These are phyloP conservation scores for Gymnopus androsaceus DNA, from an alignment of 1,284 basidiomycete species.

Conservation along the genomic window DNA sequence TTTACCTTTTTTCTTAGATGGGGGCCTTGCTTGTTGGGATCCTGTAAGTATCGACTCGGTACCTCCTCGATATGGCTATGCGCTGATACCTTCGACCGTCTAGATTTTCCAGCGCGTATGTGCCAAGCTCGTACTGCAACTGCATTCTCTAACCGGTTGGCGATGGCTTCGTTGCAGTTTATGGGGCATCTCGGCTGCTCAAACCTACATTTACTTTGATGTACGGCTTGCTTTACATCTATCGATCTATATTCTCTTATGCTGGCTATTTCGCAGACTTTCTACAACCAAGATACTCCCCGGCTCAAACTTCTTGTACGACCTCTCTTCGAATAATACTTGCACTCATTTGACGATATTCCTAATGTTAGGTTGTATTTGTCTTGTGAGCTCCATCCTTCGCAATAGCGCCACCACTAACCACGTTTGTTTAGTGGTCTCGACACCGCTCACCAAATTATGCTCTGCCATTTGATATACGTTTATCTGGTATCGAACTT, in stretches of 20 bases:
- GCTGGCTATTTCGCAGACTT: neutral
- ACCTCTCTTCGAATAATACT: neutral
- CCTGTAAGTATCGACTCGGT: conserved; percentile 8
- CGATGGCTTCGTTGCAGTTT: conserved; percentile 8
- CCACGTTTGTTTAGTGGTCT: neutral
- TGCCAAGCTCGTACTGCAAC: too few relatives aligned
- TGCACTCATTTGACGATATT: too few relatives aligned
- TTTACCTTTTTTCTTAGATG: conserved; percentile 3
- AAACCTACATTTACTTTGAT: conserved; percentile 14
- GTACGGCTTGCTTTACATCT: neutral
- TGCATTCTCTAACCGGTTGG: too few relatives aligned
- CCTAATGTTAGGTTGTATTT: conserved; percentile 7
- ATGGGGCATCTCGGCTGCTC: conserved; percentile 15
- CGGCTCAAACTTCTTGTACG: conserved; percentile 2
- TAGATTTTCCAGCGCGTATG: too few relatives aligned
- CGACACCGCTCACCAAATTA: conserved; percentile 14
- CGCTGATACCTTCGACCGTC: too few relatives aligned
- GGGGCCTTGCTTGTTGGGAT: conserved; percentile 15
- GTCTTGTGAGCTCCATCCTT: conserved; percentile 9
- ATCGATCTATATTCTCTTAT: neutral
- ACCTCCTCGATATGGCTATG: neutral
- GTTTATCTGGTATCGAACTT: conserved; percentile 11
- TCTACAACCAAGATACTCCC: neutral
- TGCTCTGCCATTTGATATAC: conserved; percentile 15
- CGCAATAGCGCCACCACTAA: neutral